These are phyloP conservation scores for Ophioceras dolichostomum DNA, from an alignment of 2,329 filamentous ascomycete species.

Conservation along the genomic window DNA sequence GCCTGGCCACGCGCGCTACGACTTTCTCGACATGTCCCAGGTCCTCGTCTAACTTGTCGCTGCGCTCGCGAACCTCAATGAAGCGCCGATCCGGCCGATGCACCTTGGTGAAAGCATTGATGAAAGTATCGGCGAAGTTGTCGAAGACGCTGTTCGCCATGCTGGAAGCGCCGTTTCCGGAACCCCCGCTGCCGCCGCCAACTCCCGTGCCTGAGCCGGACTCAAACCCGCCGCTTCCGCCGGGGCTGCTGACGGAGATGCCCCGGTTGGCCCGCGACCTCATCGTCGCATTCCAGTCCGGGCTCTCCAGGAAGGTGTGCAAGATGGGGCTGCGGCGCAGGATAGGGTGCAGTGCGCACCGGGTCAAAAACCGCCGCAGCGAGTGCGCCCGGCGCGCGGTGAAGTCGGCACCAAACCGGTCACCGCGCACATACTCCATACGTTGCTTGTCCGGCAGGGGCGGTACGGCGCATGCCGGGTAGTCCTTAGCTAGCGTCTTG, in stretches of 20 bases:
- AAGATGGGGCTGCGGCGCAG: conserved; percentile 74
- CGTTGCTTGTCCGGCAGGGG: conserved; percentile 97
- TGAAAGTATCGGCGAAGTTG: conserved; percentile 87
- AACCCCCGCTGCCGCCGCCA: conserved; percentile 33
- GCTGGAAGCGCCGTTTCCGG: conserved; percentile 18
- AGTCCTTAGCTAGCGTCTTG: conserved; percentile 79
- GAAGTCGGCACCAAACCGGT: conserved; percentile 90
- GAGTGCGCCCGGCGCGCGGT: conserved; percentile 81
- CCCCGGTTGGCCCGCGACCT: conserved; percentile 58
- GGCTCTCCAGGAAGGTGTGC: conserved; percentile 81
- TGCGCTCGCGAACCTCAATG: conserved; percentile 83
- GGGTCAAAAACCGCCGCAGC: conserved; percentile 78
- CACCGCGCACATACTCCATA: conserved; percentile 95
- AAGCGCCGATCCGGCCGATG: conserved; percentile 93
- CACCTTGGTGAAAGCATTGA: conserved; percentile 94
- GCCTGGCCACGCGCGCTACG: conserved; percentile 77
- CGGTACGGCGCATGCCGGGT: conserved; percentile 82
- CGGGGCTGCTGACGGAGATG: conserved; percentile 25
- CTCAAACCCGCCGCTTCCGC: conserved; percentile 10
- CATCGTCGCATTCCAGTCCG: conserved; percentile 97
- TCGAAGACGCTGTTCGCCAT: conserved; percentile 55
- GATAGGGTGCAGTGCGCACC: conserved; percentile 77
- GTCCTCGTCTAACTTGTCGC: conserved; percentile 90
- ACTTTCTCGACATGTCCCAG: conserved; percentile 89
- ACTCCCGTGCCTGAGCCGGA: conserved; percentile 39